Conservation (phyloP, 345 rosid species). For the Adansonia digitata region DNA sequence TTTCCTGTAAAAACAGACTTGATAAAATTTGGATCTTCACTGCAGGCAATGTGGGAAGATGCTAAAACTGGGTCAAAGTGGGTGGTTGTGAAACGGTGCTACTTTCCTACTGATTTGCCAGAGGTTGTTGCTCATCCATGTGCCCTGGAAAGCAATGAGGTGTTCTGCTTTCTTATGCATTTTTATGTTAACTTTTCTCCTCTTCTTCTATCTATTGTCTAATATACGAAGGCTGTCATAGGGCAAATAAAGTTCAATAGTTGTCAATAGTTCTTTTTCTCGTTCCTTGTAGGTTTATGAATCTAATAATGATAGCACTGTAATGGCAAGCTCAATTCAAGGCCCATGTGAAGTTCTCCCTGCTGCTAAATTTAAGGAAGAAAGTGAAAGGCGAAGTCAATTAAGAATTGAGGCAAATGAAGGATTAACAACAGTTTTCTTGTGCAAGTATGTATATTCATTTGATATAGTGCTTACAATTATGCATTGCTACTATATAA, state of each 20-base stretch:
- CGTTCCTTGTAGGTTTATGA: slow-evolving; percentile 47
- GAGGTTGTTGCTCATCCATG: slow-evolving; percentile 49
- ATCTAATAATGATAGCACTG: slow-evolving; percentile 47
- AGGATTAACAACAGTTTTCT: slow-evolving; percentile 33
- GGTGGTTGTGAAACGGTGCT: slow-evolving; percentile 47
- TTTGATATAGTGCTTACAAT: neutral
- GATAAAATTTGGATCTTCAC: slow-evolving; percentile 11
- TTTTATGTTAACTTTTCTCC: neutral
- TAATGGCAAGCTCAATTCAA: slow-evolving; percentile 46
- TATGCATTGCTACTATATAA: too few species aligned
- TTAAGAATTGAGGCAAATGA: slow-evolving; percentile 31
- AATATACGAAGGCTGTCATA: neutral
- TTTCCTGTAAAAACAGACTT: neutral
- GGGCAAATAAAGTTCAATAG: neutral
- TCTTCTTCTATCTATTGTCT: neutral
- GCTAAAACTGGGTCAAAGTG: slow-evolving; percentile 43
- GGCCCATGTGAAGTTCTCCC: slow-evolving; percentile 61
- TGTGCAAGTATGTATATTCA: slow-evolving; percentile 52
- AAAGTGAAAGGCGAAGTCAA: slow-evolving; percentile 36
- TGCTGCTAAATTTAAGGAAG: slow-evolving; percentile 45
- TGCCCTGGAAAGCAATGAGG: slow-evolving; percentile 54
- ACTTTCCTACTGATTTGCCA: slow-evolving; percentile 62
- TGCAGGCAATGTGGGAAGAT: slow-evolving; percentile 70
- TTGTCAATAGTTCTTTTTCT: slow-evolving; percentile 2
- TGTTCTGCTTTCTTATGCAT: slow-evolving; percentile 13